phyloP scores from a whole-genome alignment of 768 basidiomycete genomes.

The Rubroboletus satanas region DNA sequence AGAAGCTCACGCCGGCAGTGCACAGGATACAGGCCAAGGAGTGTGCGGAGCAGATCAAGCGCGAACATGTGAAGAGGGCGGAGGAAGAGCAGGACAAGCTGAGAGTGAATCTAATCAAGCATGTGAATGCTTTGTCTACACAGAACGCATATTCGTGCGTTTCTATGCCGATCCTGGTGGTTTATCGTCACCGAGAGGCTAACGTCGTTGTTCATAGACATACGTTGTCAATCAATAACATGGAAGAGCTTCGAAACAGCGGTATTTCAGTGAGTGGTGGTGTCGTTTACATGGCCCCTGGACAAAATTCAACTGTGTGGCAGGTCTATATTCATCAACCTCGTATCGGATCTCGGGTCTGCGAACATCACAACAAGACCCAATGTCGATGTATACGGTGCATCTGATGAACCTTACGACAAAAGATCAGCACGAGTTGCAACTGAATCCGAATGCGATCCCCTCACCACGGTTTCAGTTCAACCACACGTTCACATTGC shows the following conservation, averaged over 20 bases:
- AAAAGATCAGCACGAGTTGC: conserved; percentile 27
- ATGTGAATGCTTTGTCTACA: conserved; percentile 16
- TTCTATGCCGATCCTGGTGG: not conserved
- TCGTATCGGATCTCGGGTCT: conserved; percentile 3
- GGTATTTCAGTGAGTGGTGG: not conserved
- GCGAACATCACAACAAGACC: conserved; percentile 13
- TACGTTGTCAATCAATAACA: conserved; percentile 1
- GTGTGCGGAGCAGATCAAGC: not conserved
- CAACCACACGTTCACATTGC: conserved; percentile 16
- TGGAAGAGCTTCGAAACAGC: not conserved
- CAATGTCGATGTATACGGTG: conserved; percentile 18
- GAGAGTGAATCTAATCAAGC: conserved; percentile 17
- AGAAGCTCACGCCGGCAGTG: conserved; percentile 7
- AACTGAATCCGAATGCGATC: conserved; percentile 20
- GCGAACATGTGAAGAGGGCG: not conserved
- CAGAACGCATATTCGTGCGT: conserved; percentile 6
- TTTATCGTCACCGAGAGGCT: not conserved
- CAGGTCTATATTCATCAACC: not conserved
- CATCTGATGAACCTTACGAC: conserved; percentile 27
- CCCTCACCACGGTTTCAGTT: conserved; percentile 23
- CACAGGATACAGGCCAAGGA: conserved; percentile 9
- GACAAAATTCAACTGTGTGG: rapidly evolving
- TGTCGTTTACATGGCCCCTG: not conserved
- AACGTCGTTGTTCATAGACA: conserved; percentile 5
- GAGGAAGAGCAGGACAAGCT: conserved; percentile 7